A percentile compares a stretch with the other conserved stretches of the same genome.
These are phyloP conservation scores for Bolboschoenus planiculmis DNA, from an alignment of 176 grass and related monocot genomes.

Conservation along the genomic window DNA sequence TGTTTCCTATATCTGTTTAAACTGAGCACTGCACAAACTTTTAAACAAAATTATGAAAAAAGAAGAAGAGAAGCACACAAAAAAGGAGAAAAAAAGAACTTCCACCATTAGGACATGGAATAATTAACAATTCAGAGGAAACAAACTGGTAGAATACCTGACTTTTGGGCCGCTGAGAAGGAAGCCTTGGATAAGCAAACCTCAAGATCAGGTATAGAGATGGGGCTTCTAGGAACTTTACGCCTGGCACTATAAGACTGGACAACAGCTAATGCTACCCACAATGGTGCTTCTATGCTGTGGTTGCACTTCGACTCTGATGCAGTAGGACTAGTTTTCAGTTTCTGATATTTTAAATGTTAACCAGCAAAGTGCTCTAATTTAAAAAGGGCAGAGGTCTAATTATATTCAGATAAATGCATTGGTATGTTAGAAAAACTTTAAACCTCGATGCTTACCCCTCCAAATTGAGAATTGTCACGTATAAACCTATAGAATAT, in stretches of 20 bases:
- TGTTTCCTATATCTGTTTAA: background rate
- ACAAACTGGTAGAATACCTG: slow-evolving; percentile 43
- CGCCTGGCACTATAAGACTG: slow-evolving; percentile 84
- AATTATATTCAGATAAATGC: background rate
- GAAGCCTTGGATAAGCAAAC: slow-evolving; percentile 74
- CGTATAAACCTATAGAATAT: slow-evolving; percentile 1
- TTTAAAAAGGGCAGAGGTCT: background rate
- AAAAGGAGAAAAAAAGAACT: background rate
- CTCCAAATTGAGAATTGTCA: background rate
- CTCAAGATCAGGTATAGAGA: slow-evolving; percentile 72
- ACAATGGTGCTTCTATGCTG: slow-evolving; percentile 45
- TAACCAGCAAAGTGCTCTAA: background rate
- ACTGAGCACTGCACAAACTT: background rate
- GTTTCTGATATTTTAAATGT: background rate
- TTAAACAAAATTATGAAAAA: background rate
- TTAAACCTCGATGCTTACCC: background rate
- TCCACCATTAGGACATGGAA: background rate
- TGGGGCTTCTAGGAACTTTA: slow-evolving; percentile 82
- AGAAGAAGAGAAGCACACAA: background rate
- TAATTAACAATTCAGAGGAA: background rate
- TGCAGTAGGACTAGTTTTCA: slow-evolving; percentile 18
- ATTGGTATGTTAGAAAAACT: background rate
- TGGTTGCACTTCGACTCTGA: slow-evolving; percentile 38
- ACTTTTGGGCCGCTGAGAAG: slow-evolving; percentile 56
- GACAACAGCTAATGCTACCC: slow-evolving; percentile 72